Evolutionary conservation across 257 asterid genomes (phyloP), one percentile per base, ranked within the genome.

Genomic region (Nicotiana knightiana): DNA sequence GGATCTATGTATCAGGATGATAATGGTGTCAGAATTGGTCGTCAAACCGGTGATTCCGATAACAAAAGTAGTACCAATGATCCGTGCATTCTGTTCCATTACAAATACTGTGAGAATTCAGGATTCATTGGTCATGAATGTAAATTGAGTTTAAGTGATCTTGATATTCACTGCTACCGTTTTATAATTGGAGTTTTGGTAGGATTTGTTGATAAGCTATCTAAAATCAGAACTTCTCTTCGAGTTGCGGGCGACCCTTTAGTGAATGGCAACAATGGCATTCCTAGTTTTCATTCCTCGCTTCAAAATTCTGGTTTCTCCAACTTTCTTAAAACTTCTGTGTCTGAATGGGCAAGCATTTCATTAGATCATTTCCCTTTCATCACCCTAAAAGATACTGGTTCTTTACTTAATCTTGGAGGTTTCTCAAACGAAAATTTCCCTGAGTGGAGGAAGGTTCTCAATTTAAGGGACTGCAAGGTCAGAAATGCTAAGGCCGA

Each of bases 151-250:
- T 81, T 91, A 62, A 88, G 86, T 76, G 89, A 87, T 81, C 85
- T 91, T 86, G 95, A 93, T 66, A 71, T 96, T 64, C 97, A 93
- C 87, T 96, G 91, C 89, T 86, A 93, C 80, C 98, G 97, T 3
- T 86, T 83, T 82, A 85, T 96, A 85, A 89, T 93, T 79, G 94
- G 92, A 79, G 86, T 85, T 82, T 76, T 94, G 82, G 84, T 86
- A 85, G 86, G 84, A 58, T 92, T 96, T 86, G 54, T 89, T 9
- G 87, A 91, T 88, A 88, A 87, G 87, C 81, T 93, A 58, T 62
- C 79, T 76, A 81, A 80, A 81, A 48, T 33, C 86, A 89, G 82
- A 65, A 62, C 84, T 53, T 86, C 94, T 85, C 82, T 78, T 81
- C 68, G 46, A 70, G 86, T 77, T 82, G 87, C 82, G 48, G 87